Base-by-base conservation (phyloP, 179 eudicot genomes). In the Carnegiea gigantea region DNA sequence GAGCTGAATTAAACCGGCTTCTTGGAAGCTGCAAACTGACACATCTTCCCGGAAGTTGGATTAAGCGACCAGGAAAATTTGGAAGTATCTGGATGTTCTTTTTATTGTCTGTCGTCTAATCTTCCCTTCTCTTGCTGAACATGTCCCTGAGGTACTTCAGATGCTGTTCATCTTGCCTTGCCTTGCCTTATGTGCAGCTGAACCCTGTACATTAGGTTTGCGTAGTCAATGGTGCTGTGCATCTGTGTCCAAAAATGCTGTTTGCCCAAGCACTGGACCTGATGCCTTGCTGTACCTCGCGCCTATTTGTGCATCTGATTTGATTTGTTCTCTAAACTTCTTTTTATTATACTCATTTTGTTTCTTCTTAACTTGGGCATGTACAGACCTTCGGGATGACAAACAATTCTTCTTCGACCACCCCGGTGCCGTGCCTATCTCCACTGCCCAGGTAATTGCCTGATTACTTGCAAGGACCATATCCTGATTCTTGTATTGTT, bases 341-440 rank as follows among this genome's bases (percentile, higher is more conserved):
- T 75, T 43, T 46, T 43, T 11, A 5, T 23, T 46, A 15, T 30
- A 0, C 6, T 30, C 20, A 2, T 9, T 10, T 64, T 20, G 73
- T 30, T 71, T 53, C 62, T 20, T 74, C 40, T 10, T 74, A 24
- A 74, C 57, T 33, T 53, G 13, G 57, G 24, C 72, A 23, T 46
- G 23, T 75, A 64, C 88, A 88, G 90, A 86, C 86, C 90, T 88
- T 60, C 88, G 87, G 53, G 90, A 88, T 71, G 90, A 88, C 77
- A 86, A 84, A 67, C 87, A 84, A 5, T 88, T 84, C 68, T 79
- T 88, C 49, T 36, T 84, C 65, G 90, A 88, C 79, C 90, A 88
- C 79, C 88, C 90, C 21, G 87, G 90, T 20, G 90, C 88, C 43
- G 90, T 86, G 59, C 88, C 88, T 40, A 88, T 88, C 78, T 77